Evolutionary conservation across 148 eudicot genomes (phyloP).

Genomic region (Heliosperma pusillum): DNA sequence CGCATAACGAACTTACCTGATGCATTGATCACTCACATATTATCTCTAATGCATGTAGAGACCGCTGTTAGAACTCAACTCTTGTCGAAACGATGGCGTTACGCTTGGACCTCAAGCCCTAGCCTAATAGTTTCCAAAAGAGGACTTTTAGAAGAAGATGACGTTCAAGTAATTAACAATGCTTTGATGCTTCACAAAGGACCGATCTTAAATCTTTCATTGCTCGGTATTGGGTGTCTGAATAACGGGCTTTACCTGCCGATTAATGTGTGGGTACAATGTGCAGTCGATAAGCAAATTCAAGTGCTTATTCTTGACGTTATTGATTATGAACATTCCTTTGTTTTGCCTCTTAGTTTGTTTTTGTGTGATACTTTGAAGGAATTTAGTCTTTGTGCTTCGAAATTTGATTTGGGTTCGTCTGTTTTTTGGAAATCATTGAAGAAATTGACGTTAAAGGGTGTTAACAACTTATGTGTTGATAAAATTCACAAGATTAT

Average conservation of each 20-base stretch:
- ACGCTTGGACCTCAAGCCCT: conserved; percentile 7
- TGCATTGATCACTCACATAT: conserved; percentile 2
- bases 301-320: conserved; percentile 10
- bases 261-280: conserved; percentile 14
- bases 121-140: not conserved
- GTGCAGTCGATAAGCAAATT: conserved; percentile 10
- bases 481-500: conserved; percentile 5
- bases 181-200: conserved; percentile 15
- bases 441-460: not conserved
- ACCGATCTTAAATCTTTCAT: not conserved
- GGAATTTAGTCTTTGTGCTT: not conserved
- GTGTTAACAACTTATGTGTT: not conserved
- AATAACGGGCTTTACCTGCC: not conserved
- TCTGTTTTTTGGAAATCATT: conserved; percentile 16
- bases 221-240: not conserved
- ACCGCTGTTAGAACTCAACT: conserved; percentile 5
- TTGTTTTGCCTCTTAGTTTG: conserved; percentile 14
- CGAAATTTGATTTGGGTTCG: not conserved
- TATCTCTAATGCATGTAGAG: conserved; percentile 5
- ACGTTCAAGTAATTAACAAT: not conserved
- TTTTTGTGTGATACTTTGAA: conserved; percentile 11
- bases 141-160: not conserved
- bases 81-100: conserved; percentile 17
- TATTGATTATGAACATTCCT: accelerated
- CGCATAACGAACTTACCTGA: conserved; percentile 14